Evolutionary conservation across 1,284 basidiomycete species (phyloP).

Genomic region (Microbotryomycetes sp.): DNA sequence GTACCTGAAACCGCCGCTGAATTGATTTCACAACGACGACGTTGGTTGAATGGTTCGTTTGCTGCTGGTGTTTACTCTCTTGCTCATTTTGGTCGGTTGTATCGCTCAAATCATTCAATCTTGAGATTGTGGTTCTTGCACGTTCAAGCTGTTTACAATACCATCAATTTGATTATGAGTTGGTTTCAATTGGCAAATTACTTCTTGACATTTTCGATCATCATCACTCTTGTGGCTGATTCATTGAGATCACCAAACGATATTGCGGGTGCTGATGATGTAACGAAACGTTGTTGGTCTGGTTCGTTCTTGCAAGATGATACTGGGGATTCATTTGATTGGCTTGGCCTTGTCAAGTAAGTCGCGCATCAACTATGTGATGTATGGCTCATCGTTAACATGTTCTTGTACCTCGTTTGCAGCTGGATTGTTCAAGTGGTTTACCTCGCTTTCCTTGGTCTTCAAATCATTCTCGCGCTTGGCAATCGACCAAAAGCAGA

Average conservation of each 20-base stretch:
- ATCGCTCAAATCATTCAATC: conserved; percentile 64
- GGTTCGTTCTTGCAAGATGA: conserved; percentile 30
- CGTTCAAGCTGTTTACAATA: conserved; percentile 65
- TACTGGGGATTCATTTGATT: conserved; percentile 18
- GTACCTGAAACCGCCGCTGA: conserved; percentile 69
- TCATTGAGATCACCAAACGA: conserved; percentile 19
- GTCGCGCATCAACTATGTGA: too few species aligned
- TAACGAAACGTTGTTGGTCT: conserved; percentile 23
- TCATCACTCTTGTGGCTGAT: conserved; percentile 28
- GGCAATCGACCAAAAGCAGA: conserved; percentile 97
- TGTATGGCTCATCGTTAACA: too few species aligned
- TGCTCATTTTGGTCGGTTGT: conserved; percentile 90
- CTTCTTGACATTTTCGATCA: conserved; percentile 31
- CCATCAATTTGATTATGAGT: conserved; percentile 42
- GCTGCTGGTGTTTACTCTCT: conserved; percentile 91
- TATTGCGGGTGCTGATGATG: conserved; percentile 16
- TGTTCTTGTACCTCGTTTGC: not conserved
- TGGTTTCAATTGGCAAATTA: conserved; percentile 42
- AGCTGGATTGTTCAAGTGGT: conserved; percentile 32
- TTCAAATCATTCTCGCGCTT: conserved; percentile 83
- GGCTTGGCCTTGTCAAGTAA: conserved; percentile 28
- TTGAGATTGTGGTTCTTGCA: conserved; percentile 63
- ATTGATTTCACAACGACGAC: conserved; percentile 50
- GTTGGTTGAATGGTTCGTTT: conserved; percentile 89
- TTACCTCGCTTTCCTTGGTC: conserved; percentile 61